These are phyloP conservation scores for Lentinula raphanica DNA, from an alignment of 768 basidiomycete species.

Conservation along the genomic window DNA sequence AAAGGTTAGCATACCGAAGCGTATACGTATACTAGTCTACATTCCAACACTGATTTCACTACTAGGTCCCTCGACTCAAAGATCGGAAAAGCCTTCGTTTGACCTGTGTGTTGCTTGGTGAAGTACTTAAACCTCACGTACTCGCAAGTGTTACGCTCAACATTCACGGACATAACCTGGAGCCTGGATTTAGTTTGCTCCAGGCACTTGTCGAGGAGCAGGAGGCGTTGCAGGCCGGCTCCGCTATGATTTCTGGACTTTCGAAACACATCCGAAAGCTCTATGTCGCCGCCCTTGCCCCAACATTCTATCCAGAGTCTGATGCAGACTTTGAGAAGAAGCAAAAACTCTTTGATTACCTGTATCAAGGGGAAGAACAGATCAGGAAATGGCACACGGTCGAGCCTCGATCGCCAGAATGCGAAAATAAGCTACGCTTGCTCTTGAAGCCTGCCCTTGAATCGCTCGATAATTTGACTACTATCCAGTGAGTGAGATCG, in stretches of 20 bases:
- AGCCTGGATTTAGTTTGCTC: not conserved
- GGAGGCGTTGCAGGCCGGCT: not conserved
- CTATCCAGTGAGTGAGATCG: not conserved
- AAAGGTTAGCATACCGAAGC: not conserved
- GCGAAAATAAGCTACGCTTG: not conserved
- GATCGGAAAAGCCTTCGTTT: not conserved
- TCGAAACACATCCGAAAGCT: not conserved
- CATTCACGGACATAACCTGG: not conserved
- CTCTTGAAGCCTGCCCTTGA: not conserved
- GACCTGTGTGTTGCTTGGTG: not conserved
- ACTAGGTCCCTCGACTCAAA: not conserved
- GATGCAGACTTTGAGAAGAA: not conserved
- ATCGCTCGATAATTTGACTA: not conserved
- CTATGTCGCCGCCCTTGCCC: not conserved
- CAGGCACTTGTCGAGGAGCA: not conserved
- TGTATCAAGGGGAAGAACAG: not conserved
- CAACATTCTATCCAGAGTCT: not conserved
- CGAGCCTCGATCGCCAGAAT: not conserved
- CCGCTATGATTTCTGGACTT: not conserved
- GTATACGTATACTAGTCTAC: not conserved
- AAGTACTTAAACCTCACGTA: not conserved
- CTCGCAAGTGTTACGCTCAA: conserved; percentile 2
- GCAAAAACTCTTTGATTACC: not conserved
- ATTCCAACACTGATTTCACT: not conserved
- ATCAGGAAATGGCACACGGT: not conserved